phyloP scores from a whole-genome alignment of 2,329 filamentous ascomycete genomes.

The Aspergillus sp. region DNA sequence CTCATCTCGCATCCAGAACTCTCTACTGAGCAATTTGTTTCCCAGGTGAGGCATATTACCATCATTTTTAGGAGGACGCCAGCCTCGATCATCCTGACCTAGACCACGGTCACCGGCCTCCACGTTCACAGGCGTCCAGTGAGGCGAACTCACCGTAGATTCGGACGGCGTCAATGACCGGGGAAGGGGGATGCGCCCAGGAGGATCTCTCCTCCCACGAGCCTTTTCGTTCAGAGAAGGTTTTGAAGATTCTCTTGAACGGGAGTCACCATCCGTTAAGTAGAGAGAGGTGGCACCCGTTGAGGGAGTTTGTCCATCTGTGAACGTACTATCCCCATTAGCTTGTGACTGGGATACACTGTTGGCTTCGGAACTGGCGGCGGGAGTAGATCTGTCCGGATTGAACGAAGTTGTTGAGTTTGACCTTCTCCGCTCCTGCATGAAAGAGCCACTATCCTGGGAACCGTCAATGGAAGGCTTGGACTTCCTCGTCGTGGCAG shows the following conservation, averaged over 20 bases:
- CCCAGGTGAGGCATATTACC: constrained; percentile 62
- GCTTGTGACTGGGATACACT: constrained; percentile 27
- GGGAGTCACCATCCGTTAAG: constrained; percentile 27
- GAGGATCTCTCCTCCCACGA: constrained; percentile 23
- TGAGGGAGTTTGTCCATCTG: constrained; percentile 29
- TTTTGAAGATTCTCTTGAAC: constrained; percentile 26
- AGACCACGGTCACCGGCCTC: constrained; percentile 19
- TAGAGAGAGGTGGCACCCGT: constrained; percentile 28
- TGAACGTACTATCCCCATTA: constrained; percentile 22
- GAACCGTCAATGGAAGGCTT: constrained; percentile 25
- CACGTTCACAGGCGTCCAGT: background rate
- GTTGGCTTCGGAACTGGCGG: constrained; percentile 25
- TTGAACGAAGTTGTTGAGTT: constrained; percentile 30
- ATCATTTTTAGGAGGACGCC: constrained; percentile 19
- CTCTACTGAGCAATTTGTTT: constrained; percentile 84
- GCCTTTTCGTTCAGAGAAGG: constrained; percentile 20
- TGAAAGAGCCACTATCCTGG: constrained; percentile 17
- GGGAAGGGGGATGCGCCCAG: background rate
- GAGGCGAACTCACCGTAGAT: background rate
- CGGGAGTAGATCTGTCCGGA: constrained; percentile 24
- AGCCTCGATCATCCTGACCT: constrained; percentile 16
- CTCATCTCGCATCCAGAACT: constrained; percentile 99
- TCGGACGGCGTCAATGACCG: constrained; percentile 25
- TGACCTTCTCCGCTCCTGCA: constrained; percentile 34
- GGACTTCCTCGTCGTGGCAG: constrained; percentile 18